Base-by-base conservation (phyloP, 1,284 basidiomycete species). In the Sporisorium sorghi region DNA sequence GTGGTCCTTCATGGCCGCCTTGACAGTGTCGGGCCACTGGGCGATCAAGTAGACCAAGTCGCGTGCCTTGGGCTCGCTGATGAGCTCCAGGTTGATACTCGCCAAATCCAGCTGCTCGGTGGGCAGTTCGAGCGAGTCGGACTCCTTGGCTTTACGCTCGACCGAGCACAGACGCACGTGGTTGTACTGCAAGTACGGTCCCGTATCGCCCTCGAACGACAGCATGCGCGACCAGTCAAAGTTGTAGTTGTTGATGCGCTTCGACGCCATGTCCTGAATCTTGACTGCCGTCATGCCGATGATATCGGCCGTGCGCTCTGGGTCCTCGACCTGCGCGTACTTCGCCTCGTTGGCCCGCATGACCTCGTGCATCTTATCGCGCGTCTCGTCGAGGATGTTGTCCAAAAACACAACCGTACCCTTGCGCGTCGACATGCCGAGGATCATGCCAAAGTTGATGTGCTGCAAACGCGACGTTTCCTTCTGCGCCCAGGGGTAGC, bases 251-350 rank as follows among this genome's bases (percentile, higher is more conserved):
- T 97, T 97, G 85, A 97, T 92, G 71, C 96, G 94, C 86, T 95
- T 97, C 26, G 92, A 93, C 43, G 91, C 88, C 94, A 98, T 94
- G 85, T 99, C 96, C 86, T 99, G 97, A 78, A 99, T 95, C 88
- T 99, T 99, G 83, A 99, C 91, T 8, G 94, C 95, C 0, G 94
- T 93, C 83, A 97, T 93, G 30, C 96, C 97, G 60, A 98, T 90
- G 84, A 97, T 92, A 78, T 89, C 89, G 67, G 90, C 90, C 44
- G 91, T 92, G 47, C 85, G 86, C 83, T 93, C 91, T 0, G 95
- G 95, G 86, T 99, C 90, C 83, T 94, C 93, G 58, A 99, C 89
- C 47, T 91, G 90, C 2, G 88, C 89, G 82, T 97, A 97, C 87
- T 99, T 99, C 63, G 90, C 93, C 86, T 93, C 91, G 84, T 98